Evolutionary conservation across 768 basidiomycete species (phyloP), one percentile per base, ranked within the genome.

Genomic region (Sarcodon sp.): DNA sequence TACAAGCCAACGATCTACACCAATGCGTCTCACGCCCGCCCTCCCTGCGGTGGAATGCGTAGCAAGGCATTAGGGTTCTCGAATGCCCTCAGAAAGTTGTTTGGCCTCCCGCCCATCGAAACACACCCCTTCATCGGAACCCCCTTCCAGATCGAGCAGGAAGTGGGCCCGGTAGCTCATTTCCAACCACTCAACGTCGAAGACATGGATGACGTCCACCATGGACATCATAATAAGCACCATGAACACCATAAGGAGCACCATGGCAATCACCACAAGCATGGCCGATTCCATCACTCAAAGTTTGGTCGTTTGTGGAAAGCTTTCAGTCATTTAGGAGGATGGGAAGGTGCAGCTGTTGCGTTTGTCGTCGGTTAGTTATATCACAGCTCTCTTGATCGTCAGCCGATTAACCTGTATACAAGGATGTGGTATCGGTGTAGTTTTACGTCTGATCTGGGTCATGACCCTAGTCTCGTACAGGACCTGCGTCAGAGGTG

Each of bases 311-410:
- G 87, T 43, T 64, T 89, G 52, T 76, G 80, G 56, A 65, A 64
- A 47, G 81, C 86, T 2, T 63, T 89, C 47, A 77, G 77, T 68
- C 62, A 74, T 7, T 75, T 90, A 12, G 83, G 86, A 10, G 77
- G 77, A 15, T 89, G 87, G 86, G 87, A 90, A 63, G 86, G 86
- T 45, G 72, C 85, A 45, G 78, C 79, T 8, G 80, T 90, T 12
- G 80, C 88, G 3, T 90, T 90, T 51, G 87, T 90, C 49, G 72
- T 90, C 13, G 87, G 87, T 77, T 45, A 55, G 76, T 69, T 46
- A 62, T 56, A 34, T 16, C 48, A 15, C n/a, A 9, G 18, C 11
- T 18, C 16, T 13, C 45, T 35, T 35, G 49, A 39, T 43, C 43
- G 33, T 12, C 4, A 27, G 1, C 32, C 13, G 11, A 15, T 33